Conservation (phyloP, 805 yeast species). For the Blastobotrys chiropterorum region DNA sequence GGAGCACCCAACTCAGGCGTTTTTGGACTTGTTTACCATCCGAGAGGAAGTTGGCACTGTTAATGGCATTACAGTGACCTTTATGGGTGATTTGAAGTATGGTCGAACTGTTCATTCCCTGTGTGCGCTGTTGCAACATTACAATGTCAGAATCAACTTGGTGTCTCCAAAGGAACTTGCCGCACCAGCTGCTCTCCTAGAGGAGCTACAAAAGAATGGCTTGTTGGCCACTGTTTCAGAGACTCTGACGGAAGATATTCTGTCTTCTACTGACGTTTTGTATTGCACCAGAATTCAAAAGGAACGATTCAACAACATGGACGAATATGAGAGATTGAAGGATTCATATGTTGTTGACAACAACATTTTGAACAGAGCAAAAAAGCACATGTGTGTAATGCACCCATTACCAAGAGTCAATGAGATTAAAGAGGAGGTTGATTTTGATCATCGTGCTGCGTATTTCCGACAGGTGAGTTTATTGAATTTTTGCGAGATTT, state of each 20-base stretch:
- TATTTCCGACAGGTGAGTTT: conserved; percentile 80
- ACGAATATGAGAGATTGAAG: conserved; percentile 80
- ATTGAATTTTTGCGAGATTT: neutral
- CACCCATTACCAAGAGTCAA: conserved; percentile 97
- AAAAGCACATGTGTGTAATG: conserved; percentile 98
- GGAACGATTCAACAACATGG: conserved; percentile 79
- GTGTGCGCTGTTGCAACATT: conserved; percentile 81
- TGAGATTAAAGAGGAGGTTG: conserved; percentile 97
- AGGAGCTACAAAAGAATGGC: conserved; percentile 58
- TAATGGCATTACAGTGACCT: conserved; percentile 94
- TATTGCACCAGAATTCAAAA: conserved; percentile 98
- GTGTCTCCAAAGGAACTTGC: conserved; percentile 86
- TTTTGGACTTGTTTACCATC: conserved; percentile 93
- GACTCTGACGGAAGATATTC: conserved; percentile 73
- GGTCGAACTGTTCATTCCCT: conserved; percentile 99
- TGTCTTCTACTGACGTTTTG: conserved; percentile 86
- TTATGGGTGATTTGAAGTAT: conserved; percentile 97
- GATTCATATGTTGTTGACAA: conserved; percentile 91
- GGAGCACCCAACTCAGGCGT: conserved; percentile 99
- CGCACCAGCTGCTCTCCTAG: conserved; percentile 68
- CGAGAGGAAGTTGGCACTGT: conserved; percentile 99
- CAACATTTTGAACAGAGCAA: conserved; percentile 83
- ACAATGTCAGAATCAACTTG: conserved; percentile 87
- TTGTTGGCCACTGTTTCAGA: conserved; percentile 70
- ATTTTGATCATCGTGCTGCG: conserved; percentile 98